Base-by-base conservation (phyloP, 202 grass and related monocot genomes). In the Panicum hallii region DNA sequence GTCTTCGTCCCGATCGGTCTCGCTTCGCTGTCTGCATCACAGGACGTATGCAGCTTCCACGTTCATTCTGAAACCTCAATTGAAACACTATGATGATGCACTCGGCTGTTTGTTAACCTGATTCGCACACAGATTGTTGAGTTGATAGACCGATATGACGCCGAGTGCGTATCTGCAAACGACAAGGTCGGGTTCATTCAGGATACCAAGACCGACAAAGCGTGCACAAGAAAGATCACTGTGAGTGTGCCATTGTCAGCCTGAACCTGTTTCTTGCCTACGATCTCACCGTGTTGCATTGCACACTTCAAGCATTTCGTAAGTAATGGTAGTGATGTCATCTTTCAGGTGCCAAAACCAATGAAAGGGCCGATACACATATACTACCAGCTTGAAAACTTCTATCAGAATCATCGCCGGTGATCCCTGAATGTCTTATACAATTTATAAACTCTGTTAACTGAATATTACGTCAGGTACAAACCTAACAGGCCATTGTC, bases 401-500 rank as follows among this genome's bases (percentile, higher is more conserved):
- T 94, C 88, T 95, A 94, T 48, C 93, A 99, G 75, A 99, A 99
- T 52, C 96, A 99, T 86, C 88, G 96, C 38, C 90, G 96, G 96
- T 98, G 87, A n/a, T n/a, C n/a, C n/a, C n/a, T n/a, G n/a, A n/a
- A n/a, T n/a, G n/a, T n/a, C n/a, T n/a, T n/a, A n/a, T n/a, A n/a
- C n/a, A n/a, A n/a, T n/a, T n/a, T n/a, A n/a, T n/a, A n/a, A 36
- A 87, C 7, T 54, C 57, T 53, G 19, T 50, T 16, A 67, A 8
- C 41, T 62, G 40, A 52, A 26, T 38, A 22, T 43, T 11, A 7
- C 20, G 20, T 69, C 38, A 9, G 16, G 47, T 22, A 32, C 53
- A 62, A 32, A 10, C 10, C 26, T 12, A 20, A 9, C 36, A 55
- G 4, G 7, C 4, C 43, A 62, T 48, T 82, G 26, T 36, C 60